A percentile compares a stretch with the other conserved stretches of the same genome.
Evolutionary conservation across 2,329 filamentous ascomycete genomes (phyloP).

Genomic region (Biscogniauxia marginata): DNA sequence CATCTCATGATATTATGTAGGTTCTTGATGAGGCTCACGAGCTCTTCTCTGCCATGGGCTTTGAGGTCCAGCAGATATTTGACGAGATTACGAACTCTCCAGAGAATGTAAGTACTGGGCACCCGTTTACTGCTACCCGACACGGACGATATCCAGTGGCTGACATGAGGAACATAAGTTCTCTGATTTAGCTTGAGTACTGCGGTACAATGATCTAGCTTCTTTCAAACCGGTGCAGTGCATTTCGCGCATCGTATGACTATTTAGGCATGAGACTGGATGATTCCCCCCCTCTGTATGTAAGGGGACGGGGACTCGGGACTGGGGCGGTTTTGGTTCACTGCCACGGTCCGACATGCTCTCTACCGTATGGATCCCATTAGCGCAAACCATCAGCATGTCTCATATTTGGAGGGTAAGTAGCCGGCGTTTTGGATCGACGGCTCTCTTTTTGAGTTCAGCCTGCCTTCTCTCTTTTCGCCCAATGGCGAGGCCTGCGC

Average conservation of each 20-base stretch:
- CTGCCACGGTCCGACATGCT: too few relatives aligned
- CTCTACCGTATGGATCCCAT: too few relatives aligned
- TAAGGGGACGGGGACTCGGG: neutral
- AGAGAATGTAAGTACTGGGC: slow-evolving; percentile 29
- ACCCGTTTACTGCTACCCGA: neutral
- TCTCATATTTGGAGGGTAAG: neutral
- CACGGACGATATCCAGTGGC: slow-evolving; percentile 3
- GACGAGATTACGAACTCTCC: slow-evolving; percentile 36
- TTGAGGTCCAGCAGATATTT: slow-evolving; percentile 33
- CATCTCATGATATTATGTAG: slow-evolving; percentile 28
- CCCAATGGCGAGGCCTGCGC: neutral
- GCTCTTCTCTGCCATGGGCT: slow-evolving; percentile 33
- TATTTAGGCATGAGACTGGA: neutral
- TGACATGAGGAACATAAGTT: slow-evolving; percentile 23
- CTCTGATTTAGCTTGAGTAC: slow-evolving; percentile 21
- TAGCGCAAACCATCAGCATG: neutral
- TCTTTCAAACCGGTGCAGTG: neutral
- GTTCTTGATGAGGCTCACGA: slow-evolving; percentile 33
- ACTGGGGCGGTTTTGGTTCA: too few relatives aligned
- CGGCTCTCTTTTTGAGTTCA: neutral
- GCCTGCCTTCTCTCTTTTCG: neutral
- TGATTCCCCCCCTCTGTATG: neutral
- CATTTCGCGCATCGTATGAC: too few relatives aligned
- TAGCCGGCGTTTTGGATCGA: neutral
- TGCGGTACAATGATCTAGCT: neutral